Evolutionary conservation across 192 early-diverging fungal genomes (phyloP).

Genomic region (Umbelopsis ramanniana): DNA sequence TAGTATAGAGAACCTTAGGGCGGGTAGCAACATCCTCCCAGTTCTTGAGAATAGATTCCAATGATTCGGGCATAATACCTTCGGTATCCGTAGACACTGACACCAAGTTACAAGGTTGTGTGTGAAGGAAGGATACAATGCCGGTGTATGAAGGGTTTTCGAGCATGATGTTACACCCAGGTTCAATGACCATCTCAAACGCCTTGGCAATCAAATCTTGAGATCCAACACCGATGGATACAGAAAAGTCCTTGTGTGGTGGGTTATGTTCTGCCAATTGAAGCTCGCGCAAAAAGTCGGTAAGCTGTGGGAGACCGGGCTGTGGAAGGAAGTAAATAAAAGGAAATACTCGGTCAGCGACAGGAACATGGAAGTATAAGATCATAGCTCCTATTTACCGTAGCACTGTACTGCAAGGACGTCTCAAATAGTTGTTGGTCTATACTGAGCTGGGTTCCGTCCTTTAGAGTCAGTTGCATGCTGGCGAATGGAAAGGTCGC

Average conservation of each 20-base stretch:
- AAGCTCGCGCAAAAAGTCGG: conserved; percentile 50
- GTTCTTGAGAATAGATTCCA: conserved; percentile 52
- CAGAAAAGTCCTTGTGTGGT: conserved; percentile 38
- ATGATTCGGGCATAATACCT: conserved; percentile 64
- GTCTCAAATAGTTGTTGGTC: conserved; percentile 54
- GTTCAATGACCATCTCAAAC: conserved; percentile 54
- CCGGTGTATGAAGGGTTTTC: conserved; percentile 60
- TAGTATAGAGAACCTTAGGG: conserved; percentile 67
- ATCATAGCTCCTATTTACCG: conserved; percentile 36
- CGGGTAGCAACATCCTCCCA: conserved; percentile 48
- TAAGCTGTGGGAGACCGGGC: conserved; percentile 52
- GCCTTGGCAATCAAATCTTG: conserved; percentile 62
- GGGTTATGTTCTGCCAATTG: conserved; percentile 53
- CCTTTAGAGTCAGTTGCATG: conserved; percentile 57
- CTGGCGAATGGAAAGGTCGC: conserved; percentile 66
- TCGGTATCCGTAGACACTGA: conserved; percentile 49
- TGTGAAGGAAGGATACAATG: conserved; percentile 47
- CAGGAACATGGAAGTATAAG: not conserved
- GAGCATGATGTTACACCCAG: conserved; percentile 52
- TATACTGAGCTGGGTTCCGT: conserved; percentile 60
- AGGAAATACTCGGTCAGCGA: not conserved
- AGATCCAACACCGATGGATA: conserved; percentile 56
- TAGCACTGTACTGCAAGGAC: conserved; percentile 67
- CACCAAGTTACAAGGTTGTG: conserved; percentile 51
- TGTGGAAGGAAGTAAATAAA: conserved; percentile 11